Evolutionary conservation across 768 basidiomycete species (phyloP).

Genomic region (Pleurotus eryngii): DNA sequence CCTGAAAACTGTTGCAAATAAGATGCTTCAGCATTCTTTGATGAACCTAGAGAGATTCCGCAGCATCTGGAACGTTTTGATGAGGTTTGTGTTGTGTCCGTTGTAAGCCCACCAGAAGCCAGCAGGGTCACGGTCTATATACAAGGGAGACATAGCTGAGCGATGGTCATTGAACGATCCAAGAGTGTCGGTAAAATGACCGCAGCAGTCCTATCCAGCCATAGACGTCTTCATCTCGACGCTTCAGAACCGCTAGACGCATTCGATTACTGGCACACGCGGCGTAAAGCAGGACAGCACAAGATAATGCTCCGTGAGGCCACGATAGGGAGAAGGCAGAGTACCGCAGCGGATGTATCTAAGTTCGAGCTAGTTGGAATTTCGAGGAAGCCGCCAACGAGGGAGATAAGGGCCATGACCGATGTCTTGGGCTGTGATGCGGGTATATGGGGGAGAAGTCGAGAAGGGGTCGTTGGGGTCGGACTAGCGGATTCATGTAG

Average conservation of each 20-base stretch:
- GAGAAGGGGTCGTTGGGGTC: background rate
- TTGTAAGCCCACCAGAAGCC: background rate
- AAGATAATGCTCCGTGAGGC: background rate
- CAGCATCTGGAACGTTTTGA: background rate
- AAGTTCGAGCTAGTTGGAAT: background rate
- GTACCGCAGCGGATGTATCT: background rate
- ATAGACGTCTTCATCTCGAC: background rate
- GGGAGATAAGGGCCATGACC: background rate
- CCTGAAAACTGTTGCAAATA: background rate
- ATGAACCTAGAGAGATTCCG: constrained; percentile 4
- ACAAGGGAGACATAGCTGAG: background rate
- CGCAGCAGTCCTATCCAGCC: background rate
- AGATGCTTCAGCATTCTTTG: constrained; percentile 1
- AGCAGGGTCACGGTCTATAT: background rate
- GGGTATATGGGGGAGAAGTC: background rate
- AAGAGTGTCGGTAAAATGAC: background rate
- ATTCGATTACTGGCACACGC: background rate
- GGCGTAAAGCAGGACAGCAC: background rate
- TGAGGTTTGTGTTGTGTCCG: background rate
- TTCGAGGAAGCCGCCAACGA: background rate
- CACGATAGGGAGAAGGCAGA: background rate
- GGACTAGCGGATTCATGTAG: background rate
- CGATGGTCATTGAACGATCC: background rate
- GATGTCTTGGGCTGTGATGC: background rate
- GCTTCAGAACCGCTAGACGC: background rate